Conservation (phyloP, 495 filamentous ascomycete genomes). For the Penicillium steckii region DNA sequence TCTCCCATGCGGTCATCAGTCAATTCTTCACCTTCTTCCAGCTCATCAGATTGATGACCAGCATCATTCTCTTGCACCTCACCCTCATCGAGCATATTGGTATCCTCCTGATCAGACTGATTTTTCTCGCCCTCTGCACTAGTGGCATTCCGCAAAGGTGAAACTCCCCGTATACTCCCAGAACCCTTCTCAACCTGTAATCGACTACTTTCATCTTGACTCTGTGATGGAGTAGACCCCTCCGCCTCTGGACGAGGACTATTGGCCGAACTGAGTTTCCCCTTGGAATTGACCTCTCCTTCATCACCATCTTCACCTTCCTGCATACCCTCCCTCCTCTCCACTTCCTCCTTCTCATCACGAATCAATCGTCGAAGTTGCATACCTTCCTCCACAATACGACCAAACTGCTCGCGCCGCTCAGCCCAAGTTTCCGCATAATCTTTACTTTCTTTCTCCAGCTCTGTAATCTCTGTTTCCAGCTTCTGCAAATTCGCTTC, state of each 20-base stretch:
- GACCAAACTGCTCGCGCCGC: slow-evolving; percentile 81
- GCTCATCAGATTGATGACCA: slow-evolving; percentile 37
- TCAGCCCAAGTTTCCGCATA: slow-evolving; percentile 85
- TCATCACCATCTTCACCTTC: slow-evolving; percentile 72
- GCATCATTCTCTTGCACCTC: slow-evolving; percentile 54
- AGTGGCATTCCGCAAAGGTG: slow-evolving; percentile 43
- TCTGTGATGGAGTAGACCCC: slow-evolving; percentile 46
- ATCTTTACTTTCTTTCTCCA: slow-evolving; percentile 78
- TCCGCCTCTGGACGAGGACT: slow-evolving; percentile 66
- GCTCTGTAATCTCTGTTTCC: slow-evolving; percentile 80
- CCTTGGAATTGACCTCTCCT: slow-evolving; percentile 54
- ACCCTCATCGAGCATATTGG: slow-evolving; percentile 61
- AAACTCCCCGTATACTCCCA: slow-evolving; percentile 27
- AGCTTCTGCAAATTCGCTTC: slow-evolving; percentile 73
- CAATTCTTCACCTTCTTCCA: slow-evolving; percentile 50
- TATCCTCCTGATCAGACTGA: slow-evolving; percentile 47
- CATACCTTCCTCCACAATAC: slow-evolving; percentile 89
- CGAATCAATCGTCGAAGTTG: slow-evolving; percentile 80
- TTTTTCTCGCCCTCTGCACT: slow-evolving; percentile 29
- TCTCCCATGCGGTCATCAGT: slow-evolving; percentile 53
- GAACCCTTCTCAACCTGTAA: slow-evolving; percentile 37
- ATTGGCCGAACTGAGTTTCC: slow-evolving; percentile 53
- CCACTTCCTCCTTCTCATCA: slow-evolving; percentile 91
- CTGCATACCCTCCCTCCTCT: slow-evolving; percentile 75
- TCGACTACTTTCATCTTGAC: slow-evolving; percentile 44